phyloP scores from a whole-genome alignment of 768 basidiomycete species.

The Phallus indusiatus region DNA sequence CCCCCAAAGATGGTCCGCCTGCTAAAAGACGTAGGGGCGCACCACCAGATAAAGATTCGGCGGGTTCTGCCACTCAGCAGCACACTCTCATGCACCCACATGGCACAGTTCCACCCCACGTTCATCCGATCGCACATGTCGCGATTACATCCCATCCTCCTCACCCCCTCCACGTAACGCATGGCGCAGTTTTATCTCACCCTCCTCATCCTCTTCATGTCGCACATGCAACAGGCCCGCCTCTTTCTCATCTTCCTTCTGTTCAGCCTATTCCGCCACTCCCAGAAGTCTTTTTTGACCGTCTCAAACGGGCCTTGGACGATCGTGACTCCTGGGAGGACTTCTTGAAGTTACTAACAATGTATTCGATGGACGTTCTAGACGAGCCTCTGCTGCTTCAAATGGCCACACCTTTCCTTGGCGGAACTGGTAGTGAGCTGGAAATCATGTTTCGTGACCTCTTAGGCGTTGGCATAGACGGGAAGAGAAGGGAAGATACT shows the following conservation, averaged over 20 bases:
- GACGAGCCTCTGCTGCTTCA: constrained; percentile 76
- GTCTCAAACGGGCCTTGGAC: constrained; percentile 74
- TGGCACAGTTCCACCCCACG: background rate
- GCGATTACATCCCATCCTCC: constrained; percentile 1
- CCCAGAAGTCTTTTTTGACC: constrained; percentile 71
- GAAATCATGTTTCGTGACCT: constrained; percentile 79
- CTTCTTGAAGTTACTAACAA: constrained; percentile 84
- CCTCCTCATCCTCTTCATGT: constrained; percentile 16
- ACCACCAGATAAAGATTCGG: background rate
- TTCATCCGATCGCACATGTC: background rate
- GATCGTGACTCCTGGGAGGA: constrained; percentile 78
- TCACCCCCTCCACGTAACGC: background rate
- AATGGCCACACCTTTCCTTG: constrained; percentile 71
- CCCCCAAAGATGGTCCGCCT: background rate
- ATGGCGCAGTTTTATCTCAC: background rate
- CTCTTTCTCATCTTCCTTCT: background rate
- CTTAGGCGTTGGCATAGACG: constrained; percentile 65
- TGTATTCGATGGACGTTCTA: constrained; percentile 89
- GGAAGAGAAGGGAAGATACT: constrained; percentile 32
- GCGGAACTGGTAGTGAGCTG: constrained; percentile 57
- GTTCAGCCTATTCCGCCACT: background rate
- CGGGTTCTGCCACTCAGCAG: background rate
- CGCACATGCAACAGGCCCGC: constrained; percentile 8
- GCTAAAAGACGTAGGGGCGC: background rate
- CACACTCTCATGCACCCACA: background rate